Evolutionary conservation across 345 rosid species (phyloP).

Genomic region (Raphanus sativus): DNA sequence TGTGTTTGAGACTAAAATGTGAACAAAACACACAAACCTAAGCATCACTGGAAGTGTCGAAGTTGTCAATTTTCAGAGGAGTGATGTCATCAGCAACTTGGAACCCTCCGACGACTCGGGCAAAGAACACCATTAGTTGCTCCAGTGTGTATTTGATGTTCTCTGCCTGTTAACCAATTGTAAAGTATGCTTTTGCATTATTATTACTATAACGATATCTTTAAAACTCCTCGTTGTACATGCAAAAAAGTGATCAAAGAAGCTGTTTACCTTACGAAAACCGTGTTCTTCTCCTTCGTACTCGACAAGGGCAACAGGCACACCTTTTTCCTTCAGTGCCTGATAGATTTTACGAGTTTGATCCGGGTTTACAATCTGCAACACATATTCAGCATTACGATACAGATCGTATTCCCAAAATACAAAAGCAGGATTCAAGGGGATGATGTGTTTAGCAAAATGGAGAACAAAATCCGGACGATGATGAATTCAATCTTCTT

Average conservation of each 20-base stretch:
- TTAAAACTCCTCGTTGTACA: not conserved
- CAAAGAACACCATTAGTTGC: conserved; percentile 90
- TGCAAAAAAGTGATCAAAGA: conserved; percentile 9
- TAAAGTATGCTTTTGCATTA: not conserved
- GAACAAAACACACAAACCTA: not conserved
- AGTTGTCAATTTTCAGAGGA: conserved; percentile 75
- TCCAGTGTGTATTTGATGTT: conserved; percentile 89
- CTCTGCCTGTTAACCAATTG: conserved; percentile 61
- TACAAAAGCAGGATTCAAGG: not conserved
- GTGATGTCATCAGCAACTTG: conserved; percentile 71
- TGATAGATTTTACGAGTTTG: conserved; percentile 84
- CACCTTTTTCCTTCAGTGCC: conserved; percentile 79
- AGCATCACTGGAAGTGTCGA: conserved; percentile 43
- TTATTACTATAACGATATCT: not conserved
- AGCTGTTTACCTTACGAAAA: conserved; percentile 73
- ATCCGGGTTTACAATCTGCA: conserved; percentile 85
- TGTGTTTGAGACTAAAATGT: not conserved
- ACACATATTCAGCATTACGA: not conserved
- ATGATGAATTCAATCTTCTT: not conserved
- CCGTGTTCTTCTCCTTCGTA: conserved; percentile 97
- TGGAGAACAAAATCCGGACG: conserved; percentile 1
- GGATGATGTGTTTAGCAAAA: not conserved
- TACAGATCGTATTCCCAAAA: not conserved
- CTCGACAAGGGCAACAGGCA: conserved; percentile 92
- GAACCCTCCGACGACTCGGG: conserved; percentile 68